These are phyloP conservation scores for Baorangia bicolor DNA, from an alignment of 768 basidiomycete genomes.

Conservation along the genomic window DNA sequence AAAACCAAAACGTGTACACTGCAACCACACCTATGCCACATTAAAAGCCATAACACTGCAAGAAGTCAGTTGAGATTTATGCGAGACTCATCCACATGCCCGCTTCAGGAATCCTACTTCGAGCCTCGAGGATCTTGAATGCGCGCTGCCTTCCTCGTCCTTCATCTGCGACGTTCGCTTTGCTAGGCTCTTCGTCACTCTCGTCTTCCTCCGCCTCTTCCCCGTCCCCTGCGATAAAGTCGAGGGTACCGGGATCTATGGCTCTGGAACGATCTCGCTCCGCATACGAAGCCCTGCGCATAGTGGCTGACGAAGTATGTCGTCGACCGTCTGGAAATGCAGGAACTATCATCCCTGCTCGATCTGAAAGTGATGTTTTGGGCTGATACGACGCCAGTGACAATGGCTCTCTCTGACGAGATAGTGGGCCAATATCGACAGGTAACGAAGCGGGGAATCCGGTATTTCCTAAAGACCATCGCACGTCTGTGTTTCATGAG, in stretches of 20 bases:
- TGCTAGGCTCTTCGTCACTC: constrained; percentile 24
- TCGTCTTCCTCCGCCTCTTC: constrained; percentile 46
- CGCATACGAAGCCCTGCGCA: constrained; percentile 64
- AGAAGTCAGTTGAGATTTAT: constrained; percentile 14
- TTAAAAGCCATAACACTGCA: not conserved
- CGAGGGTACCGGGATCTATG: constrained; percentile 69
- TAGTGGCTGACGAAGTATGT: constrained; percentile 42
- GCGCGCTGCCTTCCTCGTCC: constrained; percentile 59
- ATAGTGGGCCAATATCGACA: constrained; percentile 49
- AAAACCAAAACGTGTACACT: constrained; percentile 12
- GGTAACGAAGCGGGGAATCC: constrained; percentile 59
- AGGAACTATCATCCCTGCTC: constrained; percentile 32
- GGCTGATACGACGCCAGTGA: constrained; percentile 61
- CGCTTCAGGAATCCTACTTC: constrained; percentile 63
- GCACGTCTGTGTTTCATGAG: constrained; percentile 23
- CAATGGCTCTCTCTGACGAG: constrained; percentile 38
- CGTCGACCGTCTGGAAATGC: constrained; percentile 21
- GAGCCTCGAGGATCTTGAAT: constrained; percentile 65
- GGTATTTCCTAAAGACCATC: constrained; percentile 30
- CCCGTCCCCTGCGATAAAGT: constrained; percentile 52
- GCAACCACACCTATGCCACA: constrained; percentile 11
- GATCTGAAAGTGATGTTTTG: constrained; percentile 44
- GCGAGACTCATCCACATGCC: constrained; percentile 86
- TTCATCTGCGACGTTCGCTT: constrained; percentile 22
- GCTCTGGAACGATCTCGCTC: constrained; percentile 63